Evolutionary conservation across 1,139 yeast genomes (phyloP).

Genomic region (Blastobotrys elegans): DNA sequence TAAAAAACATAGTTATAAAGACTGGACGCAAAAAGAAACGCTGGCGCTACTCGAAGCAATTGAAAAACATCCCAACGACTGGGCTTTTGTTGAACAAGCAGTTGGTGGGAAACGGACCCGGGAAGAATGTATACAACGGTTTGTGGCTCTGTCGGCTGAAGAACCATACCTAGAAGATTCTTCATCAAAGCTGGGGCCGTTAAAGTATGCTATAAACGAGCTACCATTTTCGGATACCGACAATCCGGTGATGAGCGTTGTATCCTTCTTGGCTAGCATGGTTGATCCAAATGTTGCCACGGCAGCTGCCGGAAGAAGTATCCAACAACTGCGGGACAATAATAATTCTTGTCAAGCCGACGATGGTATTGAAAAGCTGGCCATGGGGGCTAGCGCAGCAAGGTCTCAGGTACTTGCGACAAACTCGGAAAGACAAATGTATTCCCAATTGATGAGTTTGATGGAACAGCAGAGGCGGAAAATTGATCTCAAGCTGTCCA

Average conservation of each 20-base stretch:
- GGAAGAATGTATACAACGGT: constrained; percentile 75
- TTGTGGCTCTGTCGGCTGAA: constrained; percentile 76
- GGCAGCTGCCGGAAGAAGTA: constrained; percentile 50
- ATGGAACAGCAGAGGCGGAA: constrained; percentile 70
- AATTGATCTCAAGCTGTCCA: constrained; percentile 68
- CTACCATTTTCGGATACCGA: constrained; percentile 81
- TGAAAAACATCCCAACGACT: constrained; percentile 47
- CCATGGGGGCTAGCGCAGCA: constrained; percentile 55
- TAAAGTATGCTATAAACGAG: constrained; percentile 62
- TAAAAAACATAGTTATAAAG: constrained; percentile 30
- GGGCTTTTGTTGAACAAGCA: constrained; percentile 67
- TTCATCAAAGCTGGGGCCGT: constrained; percentile 48
- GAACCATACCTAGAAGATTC: constrained; percentile 49
- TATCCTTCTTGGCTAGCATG: constrained; percentile 77
- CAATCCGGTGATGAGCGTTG: constrained; percentile 87
- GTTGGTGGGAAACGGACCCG: constrained; percentile 56
- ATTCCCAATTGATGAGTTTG: constrained; percentile 49
- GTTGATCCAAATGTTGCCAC: constrained; percentile 88
- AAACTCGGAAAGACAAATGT: constrained; percentile 69
- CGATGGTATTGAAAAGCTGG: constrained; percentile 16
- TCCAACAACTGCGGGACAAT: constrained; percentile 38
- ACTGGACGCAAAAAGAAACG: constrained; percentile 62
- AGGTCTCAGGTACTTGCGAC: constrained; percentile 79
- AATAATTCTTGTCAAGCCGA: not conserved
- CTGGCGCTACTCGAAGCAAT: constrained; percentile 54